phyloP scores from a whole-genome alignment of 2,329 filamentous ascomycete genomes.

The Berkeleyomyces rouxiae region DNA sequence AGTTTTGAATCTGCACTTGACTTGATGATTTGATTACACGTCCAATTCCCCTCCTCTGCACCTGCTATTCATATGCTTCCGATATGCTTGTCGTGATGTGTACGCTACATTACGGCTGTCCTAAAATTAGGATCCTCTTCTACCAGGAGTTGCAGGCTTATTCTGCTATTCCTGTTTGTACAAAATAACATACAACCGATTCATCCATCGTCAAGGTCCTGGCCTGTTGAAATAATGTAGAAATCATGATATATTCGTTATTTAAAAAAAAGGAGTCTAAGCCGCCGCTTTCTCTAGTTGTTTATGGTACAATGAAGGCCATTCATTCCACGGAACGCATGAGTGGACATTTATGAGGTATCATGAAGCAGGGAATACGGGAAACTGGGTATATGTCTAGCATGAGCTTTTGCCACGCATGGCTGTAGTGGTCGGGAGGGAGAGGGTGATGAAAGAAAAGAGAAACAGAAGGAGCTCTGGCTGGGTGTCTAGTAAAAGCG shows the following conservation, averaged over 20 bases:
- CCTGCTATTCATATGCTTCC: neutral
- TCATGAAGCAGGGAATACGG: neutral
- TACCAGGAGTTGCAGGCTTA: neutral
- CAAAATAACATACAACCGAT: constrained; percentile 9
- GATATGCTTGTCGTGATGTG: neutral
- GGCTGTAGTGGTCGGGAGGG: neutral
- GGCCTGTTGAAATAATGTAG: neutral
- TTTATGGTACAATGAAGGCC: neutral
- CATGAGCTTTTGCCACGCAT: neutral
- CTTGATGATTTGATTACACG: neutral
- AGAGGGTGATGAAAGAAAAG: neutral
- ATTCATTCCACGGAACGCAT: neutral
- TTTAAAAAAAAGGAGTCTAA: neutral
- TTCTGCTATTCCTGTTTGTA: constrained; percentile 1
- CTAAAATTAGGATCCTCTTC: neutral
- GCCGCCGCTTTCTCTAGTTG: neutral
- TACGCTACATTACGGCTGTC: neutral
- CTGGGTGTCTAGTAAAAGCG: neutral
- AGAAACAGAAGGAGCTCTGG: neutral
- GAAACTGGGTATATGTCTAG: neutral
- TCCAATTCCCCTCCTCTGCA: neutral
- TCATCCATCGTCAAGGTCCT: neutral
- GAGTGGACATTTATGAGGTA: neutral
- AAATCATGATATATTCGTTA: neutral
- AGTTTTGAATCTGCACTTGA: constrained; percentile 2